These are phyloP conservation scores for Cyclostephanos tholiformis DNA, from an alignment of 108 stramenopile genomes.

Conservation along the genomic window DNA sequence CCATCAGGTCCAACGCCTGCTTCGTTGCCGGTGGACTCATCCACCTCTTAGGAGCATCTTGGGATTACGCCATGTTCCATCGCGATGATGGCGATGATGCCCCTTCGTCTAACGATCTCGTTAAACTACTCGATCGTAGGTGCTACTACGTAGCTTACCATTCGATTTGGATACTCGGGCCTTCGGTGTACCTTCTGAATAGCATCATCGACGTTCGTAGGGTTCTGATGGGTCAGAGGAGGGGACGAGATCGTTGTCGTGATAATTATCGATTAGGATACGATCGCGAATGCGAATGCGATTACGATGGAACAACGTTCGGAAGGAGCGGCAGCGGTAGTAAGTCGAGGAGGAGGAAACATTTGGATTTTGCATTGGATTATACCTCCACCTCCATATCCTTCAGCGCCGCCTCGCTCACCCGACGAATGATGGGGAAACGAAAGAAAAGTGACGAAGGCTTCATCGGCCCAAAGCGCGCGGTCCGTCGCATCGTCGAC, in stretches of 20 bases:
- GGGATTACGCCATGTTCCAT: not conserved
- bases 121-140: not conserved
- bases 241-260: not conserved
- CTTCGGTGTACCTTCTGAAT: not conserved
- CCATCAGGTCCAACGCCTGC: conserved; percentile 4
- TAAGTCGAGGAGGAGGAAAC: no score
- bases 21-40: not conserved
- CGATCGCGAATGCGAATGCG: not conserved
- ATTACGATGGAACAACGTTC: no score
- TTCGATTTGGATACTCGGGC: not conserved
- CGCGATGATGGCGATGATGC: not conserved
- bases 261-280: not conserved
- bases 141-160: not conserved
- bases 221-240: not conserved
- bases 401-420: no score
- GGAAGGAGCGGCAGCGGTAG: no score
- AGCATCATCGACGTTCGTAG: not conserved
- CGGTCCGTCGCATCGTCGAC: no score
- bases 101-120: not conserved
- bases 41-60: not conserved
- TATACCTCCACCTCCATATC: no score
- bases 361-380: no score
- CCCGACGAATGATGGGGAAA: no score
- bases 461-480: no score
- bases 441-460: no score